Evolutionary conservation across 2,329 filamentous ascomycete species (phyloP), one percentile per base, ranked within the genome.

Genomic region (Trichoderma semiorbis): DNA sequence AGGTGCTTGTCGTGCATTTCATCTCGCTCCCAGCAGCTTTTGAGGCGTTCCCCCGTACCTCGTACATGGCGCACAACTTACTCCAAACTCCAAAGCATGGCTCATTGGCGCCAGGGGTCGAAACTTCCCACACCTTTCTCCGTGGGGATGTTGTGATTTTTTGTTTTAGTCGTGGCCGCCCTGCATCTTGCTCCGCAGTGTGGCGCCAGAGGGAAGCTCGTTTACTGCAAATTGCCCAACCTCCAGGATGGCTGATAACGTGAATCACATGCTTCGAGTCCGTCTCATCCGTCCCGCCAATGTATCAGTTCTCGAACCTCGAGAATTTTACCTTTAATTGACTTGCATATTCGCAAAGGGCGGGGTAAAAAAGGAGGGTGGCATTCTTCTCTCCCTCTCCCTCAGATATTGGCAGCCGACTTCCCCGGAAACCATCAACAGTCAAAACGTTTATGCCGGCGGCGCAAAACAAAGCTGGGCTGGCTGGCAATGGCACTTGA

Each of bases 181-280:
- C 58, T 69, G 70, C 70, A 68, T 69, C 63, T 60, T 69, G 67
- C 70, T 65, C 62, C 65, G 64, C 64, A 60, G 39, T 66, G 70
- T 72, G 70, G 70, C 57, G 50, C 55, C 58, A 55, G 28, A 60
- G 30, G 36, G 24, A 10, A 26, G 24, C 57, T 61, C 55, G 43
- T 72, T 68, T 72, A 32, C 14, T 67, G 55, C 57, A 68, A 63
- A 72, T 68, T 64, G 58, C 55, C 64, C 60, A 68, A 57, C 70
- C 70, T 62, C 47, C 55, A 63, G 14, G 32, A 39, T 11, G n/a
- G 61, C 55, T 69, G 64, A 69, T 63, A 72, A 43, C 63, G 32
- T 55, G 57, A 69, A 72, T 72, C 70, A 72, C 64, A 72, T 72
- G 70, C 64, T 43, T 66, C 14, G 28, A 60, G 43, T 32, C 69